Evolutionary conservation across 345 rosid genomes (phyloP), one percentile per base, ranked within the genome.

Genomic region (Arabidopsis suecica): DNA sequence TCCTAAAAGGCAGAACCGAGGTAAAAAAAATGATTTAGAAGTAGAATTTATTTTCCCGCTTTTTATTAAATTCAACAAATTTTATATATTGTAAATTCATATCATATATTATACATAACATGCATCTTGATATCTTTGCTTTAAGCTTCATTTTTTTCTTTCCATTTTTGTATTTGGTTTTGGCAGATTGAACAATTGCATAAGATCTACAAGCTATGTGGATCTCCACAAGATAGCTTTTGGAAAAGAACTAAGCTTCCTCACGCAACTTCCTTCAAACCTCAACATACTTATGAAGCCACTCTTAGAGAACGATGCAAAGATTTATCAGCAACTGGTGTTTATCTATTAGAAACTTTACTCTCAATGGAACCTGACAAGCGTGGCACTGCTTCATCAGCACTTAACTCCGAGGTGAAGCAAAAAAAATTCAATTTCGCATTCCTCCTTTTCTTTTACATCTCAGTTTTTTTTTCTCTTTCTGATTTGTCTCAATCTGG

Each of bases 1-100:
- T 90, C 37, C 77, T 90, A 13, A 90, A 88, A 79, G 96, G 91
- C 42, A 84, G 96, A 81, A 90, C 96, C 4, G 93, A 90, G 90
- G 91, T 89, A 45, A 45, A 45, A 8, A 7, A 2, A 42, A 45
- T n/a, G 8, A 5, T n/a, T 44, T 6, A n/a, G 18, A n/a, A 2
- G 20, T 45, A 0, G 47, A 42, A 12, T 3, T 42, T 0, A 0
- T 20, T 12, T 9, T 41, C 32, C 32, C 2, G 32, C 18, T 16
- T 0, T 16, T 16, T 16, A 16, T 16, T 28, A 28, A 28, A 0
- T 28, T 28, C 4, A 28, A 28, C 32, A 28, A 28, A 28, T 28
- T 28, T 28, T 28, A 28, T 28, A 3, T 28, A 28, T 28, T 3
- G 4, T 28, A 28, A 28, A 28, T 28, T 28, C 32, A 28, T 28